These are phyloP conservation scores for Dentipellis sp. DNA, from an alignment of 768 basidiomycete species.

Conservation along the genomic window DNA sequence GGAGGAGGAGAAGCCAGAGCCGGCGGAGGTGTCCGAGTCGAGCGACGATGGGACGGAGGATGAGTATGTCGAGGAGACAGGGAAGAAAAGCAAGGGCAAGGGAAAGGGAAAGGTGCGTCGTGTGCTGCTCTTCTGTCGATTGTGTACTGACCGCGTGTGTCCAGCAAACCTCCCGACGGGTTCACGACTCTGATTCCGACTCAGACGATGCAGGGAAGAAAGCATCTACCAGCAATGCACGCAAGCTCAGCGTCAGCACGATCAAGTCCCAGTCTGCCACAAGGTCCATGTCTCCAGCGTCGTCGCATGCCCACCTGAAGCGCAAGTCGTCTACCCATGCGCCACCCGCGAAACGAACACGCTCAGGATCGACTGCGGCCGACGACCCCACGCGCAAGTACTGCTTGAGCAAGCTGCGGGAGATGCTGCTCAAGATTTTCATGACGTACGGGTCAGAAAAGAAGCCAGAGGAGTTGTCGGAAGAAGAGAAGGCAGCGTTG, in stretches of 20 bases:
- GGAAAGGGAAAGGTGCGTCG: slow-evolving; percentile 37
- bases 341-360: slow-evolving; percentile 39
- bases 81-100: slow-evolving; percentile 20
- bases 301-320: slow-evolving; percentile 28
- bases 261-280: slow-evolving; percentile 1
- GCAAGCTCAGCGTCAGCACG: slow-evolving; percentile 13
- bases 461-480: slow-evolving; percentile 43
- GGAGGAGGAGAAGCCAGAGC: slow-evolving; percentile 23
- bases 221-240: slow-evolving; percentile 3
- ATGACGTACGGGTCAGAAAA: slow-evolving; percentile 56
- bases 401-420: slow-evolving; percentile 67
- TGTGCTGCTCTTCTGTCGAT: slow-evolving; percentile 1
- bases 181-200: slow-evolving; percentile 28
- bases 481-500: slow-evolving; percentile 48
- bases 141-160: background rate
- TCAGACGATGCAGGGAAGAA: slow-evolving; percentile 9
- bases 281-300: background rate
- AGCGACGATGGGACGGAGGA: slow-evolving; percentile 44
- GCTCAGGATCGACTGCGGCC: slow-evolving; percentile 28
- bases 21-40: slow-evolving; percentile 16
- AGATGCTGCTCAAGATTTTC: slow-evolving; percentile 64
- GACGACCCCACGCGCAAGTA: slow-evolving; percentile 78
- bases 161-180: slow-evolving; percentile 36
- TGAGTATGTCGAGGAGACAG: slow-evolving; percentile 54
- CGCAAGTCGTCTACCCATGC: slow-evolving; percentile 41